Percentiles rank a stretch among this genome's conserved stretches.
These are phyloP conservation scores for Talaromyces funiculosus DNA, from an alignment of 2,329 filamentous ascomycete species.

Conservation along the genomic window DNA sequence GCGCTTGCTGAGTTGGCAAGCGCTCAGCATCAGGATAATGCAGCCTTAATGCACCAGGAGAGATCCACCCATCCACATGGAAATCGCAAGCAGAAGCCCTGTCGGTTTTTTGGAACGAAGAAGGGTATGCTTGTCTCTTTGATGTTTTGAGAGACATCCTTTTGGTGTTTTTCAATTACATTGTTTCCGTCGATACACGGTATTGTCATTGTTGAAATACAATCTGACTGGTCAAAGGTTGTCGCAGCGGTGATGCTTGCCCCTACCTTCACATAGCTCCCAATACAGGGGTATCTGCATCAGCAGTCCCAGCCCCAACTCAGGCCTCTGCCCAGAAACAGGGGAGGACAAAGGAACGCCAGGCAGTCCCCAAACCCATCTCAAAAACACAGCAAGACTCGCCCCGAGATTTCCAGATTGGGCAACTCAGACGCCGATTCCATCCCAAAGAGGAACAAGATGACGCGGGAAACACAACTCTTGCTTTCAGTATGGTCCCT, in stretches of 20 bases:
- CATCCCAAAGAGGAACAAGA: conserved; percentile 43
- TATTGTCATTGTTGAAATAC: conserved; percentile 7
- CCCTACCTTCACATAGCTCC: conserved; percentile 44
- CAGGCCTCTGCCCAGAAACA: conserved; percentile 7
- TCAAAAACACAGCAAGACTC: conserved; percentile 60
- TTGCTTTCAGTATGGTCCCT: conserved; percentile 62
- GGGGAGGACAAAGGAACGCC: background rate
- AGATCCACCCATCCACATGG: conserved; percentile 15
- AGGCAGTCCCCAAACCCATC: conserved; percentile 56
- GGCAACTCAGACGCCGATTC: conserved; percentile 66
- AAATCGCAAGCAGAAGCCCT: conserved; percentile 19
- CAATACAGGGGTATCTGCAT: background rate
- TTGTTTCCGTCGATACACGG: conserved; percentile 9
- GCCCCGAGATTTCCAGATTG: conserved; percentile 67
- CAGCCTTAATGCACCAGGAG: conserved; percentile 13
- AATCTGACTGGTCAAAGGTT: conserved; percentile 34
- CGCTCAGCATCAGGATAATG: conserved; percentile 19
- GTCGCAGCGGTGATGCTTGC: conserved; percentile 48
- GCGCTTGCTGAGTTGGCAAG: conserved; percentile 22
- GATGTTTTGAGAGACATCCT: background rate
- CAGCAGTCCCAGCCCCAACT: conserved; percentile 16
- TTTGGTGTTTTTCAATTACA: conserved; percentile 16
- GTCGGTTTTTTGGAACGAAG: conserved; percentile 36
- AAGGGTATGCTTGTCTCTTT: conserved; percentile 30
- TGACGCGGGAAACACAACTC: conserved; percentile 40